Evolutionary conservation across 805 yeast species (phyloP).

Genomic region (Yarrowia hollandica): DNA sequence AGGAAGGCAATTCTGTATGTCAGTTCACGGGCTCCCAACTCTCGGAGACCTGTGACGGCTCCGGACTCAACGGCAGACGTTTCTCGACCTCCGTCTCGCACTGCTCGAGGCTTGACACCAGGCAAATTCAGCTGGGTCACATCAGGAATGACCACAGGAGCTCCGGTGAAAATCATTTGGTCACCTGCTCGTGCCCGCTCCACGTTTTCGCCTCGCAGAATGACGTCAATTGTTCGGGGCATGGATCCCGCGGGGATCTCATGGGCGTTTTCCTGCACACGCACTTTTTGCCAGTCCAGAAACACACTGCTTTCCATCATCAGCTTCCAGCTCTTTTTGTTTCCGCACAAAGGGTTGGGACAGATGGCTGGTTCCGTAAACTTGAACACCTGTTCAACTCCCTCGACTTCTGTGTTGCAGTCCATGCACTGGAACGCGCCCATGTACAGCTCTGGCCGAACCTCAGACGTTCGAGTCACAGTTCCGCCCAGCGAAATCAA

Average conservation of each 20-base stretch:
- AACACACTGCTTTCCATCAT: constrained; percentile 82
- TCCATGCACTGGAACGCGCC: constrained; percentile 88
- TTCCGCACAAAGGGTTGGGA: constrained; percentile 82
- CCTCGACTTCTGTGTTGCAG: constrained; percentile 81
- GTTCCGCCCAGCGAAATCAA: constrained; percentile 87
- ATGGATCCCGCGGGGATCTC: constrained; percentile 98
- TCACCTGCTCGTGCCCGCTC: constrained; percentile 98
- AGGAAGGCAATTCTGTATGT: constrained; percentile 88
- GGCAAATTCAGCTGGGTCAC: constrained; percentile 92
- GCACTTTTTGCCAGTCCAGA: constrained; percentile 93
- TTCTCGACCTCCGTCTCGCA: constrained; percentile 61
- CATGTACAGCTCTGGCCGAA: constrained; percentile 85
- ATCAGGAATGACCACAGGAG: constrained; percentile 93
- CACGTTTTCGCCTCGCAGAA: constrained; percentile 88
- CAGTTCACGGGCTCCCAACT: constrained; percentile 92
- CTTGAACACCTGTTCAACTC: constrained; percentile 88
- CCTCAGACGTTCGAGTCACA: constrained; percentile 93
- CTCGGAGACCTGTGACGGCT: constrained; percentile 73
- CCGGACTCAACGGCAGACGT: constrained; percentile 77
- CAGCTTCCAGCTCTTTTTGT: constrained; percentile 82
- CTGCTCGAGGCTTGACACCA: constrained; percentile 84
- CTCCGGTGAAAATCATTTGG: constrained; percentile 88
- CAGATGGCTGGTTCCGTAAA: constrained; percentile 95
- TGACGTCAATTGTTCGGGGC: constrained; percentile 95
- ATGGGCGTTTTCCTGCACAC: constrained; percentile 93